Base-by-base conservation (phyloP, 441 rosid genomes). In the Eutrema salsugineum region DNA sequence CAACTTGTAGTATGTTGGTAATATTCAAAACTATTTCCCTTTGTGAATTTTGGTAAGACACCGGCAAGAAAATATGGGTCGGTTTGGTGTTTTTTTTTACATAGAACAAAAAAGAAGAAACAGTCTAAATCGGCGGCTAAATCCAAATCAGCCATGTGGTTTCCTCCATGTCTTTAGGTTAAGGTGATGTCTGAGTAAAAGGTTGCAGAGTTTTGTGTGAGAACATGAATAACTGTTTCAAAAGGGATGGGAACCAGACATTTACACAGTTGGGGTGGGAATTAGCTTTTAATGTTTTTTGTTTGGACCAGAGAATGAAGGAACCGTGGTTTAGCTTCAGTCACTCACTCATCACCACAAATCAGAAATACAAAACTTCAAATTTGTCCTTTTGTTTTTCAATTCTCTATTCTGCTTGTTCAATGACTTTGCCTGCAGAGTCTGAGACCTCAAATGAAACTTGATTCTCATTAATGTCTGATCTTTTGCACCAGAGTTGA, bases 41-140 rank as follows among this genome's bases (percentile, higher is more conserved):
- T 62, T 11, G 50, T 65, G 40, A 32, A 39, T 17, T 17, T 30
- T 46, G 53, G 53, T 40, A 73, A 66, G 39, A 58, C 20, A 43
- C 61, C 72, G 82, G 80, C 87, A 81, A 74, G 80, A 58, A 77
- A 79, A 79, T 62, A 83, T 84, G 93, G 86, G 88, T 67, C 42
- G 54, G 78, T 75, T 75, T 43, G 64, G 63, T 75, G 58, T 75
- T 68, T 51, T 67, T 50, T 11, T 46, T 35, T 42, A 43, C 12
- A 67, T 7, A 50, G 68, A 59, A 42, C 24, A 59, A 3, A 68
- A 63, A 68, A 42, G 43, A 33, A 53, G 35, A 68, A 68, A 53
- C 42, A 53, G 78, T 75, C 78, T 60, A 53, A 61, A 75, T 75
- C 35, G 56, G 69, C 73, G 73, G 73, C 78, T 68, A 16, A 61